Evolutionary conservation across 179 eudicot genomes (phyloP).

Genomic region (Gypsophila paniculata): DNA sequence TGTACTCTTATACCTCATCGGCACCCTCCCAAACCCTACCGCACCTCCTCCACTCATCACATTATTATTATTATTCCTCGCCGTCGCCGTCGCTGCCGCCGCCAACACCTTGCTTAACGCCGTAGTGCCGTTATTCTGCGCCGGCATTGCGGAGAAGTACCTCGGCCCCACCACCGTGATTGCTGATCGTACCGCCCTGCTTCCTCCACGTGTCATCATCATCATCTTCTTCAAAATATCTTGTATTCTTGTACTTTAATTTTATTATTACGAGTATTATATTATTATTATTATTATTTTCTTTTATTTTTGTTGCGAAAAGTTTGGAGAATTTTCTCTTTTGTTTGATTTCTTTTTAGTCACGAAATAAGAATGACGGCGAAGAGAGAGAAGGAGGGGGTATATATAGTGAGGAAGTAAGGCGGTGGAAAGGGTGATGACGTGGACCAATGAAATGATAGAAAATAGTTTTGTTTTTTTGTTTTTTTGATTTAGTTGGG

Average conservation of each 20-base stretch:
- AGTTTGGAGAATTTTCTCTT: constrained; percentile 5
- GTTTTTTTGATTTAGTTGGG: not conserved
- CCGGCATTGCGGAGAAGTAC: constrained; percentile 30
- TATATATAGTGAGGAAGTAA: constrained; percentile 20
- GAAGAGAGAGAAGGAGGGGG: not conserved
- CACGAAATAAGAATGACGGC: constrained; percentile 23
- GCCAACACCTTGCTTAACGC: constrained; percentile 20
- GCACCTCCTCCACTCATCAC: constrained; percentile 25
- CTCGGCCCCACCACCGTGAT: constrained; percentile 31
- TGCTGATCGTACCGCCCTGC: constrained; percentile 35
- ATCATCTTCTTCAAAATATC: too few species aligned
- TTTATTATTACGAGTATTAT: too few species aligned
- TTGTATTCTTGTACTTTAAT: too few species aligned
- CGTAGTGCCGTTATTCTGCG: constrained; percentile 7
- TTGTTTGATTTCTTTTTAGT: not conserved
- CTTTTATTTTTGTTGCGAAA: not conserved
- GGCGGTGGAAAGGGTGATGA: constrained; percentile 22
- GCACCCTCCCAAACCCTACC: constrained; percentile 35
- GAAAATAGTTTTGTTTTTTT: not conserved
- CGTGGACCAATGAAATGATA: constrained; percentile 7
- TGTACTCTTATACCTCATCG: constrained; percentile 29
- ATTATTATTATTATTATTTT: too few species aligned
- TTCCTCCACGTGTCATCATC: constrained; percentile 52
- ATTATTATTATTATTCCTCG: too few species aligned
- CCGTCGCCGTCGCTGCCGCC: not conserved